Percentiles rank a stretch among this genome's conserved stretches.
These are phyloP conservation scores for Zychaea mexicana DNA, from an alignment of 371 early-diverging fungal species.

Conservation along the genomic window DNA sequence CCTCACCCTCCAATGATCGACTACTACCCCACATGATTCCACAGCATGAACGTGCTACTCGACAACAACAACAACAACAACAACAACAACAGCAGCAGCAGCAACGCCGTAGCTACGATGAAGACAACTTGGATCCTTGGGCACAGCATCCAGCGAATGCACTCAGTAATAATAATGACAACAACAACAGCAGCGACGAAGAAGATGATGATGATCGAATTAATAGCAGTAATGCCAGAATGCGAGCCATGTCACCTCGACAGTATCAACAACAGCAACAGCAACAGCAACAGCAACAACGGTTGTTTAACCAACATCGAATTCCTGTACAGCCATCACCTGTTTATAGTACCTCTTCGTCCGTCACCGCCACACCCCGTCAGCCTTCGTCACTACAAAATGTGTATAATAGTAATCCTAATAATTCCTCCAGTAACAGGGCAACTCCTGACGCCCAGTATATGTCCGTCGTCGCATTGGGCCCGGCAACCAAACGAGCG, in stretches of 20 bases:
- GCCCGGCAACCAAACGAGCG: conserved; percentile 47
- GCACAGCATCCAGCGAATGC: conserved; percentile 7
- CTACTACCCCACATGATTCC: conserved; percentile 18
- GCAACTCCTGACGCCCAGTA: conserved; percentile 9
- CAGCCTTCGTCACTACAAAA: background rate
- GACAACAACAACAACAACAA: background rate
- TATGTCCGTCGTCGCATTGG: conserved; percentile 31
- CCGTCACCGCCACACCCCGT: conserved; percentile 39
- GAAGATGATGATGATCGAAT: conserved; percentile 3
- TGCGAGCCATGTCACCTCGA: background rate
- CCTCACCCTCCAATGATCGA: conserved; percentile 6
- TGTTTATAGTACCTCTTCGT: conserved; percentile 36
- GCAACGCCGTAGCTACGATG: background rate
- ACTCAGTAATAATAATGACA: background rate
- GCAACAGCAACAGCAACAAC: background rate
- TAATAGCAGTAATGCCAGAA: background rate
- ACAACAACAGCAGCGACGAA: background rate
- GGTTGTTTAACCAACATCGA: background rate
- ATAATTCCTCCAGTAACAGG: conserved; percentile 2
- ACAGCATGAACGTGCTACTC: conserved; percentile 5
- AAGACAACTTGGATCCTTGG: conserved; percentile 30
- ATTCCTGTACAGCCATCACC: conserved; percentile 10
- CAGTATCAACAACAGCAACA: background rate
- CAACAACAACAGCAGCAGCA: too few species aligned
- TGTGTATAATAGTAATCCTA: background rate